These are phyloP conservation scores for Astragalus glycyphyllos DNA, from an alignment of 306 rosid genomes.

Conservation along the genomic window DNA sequence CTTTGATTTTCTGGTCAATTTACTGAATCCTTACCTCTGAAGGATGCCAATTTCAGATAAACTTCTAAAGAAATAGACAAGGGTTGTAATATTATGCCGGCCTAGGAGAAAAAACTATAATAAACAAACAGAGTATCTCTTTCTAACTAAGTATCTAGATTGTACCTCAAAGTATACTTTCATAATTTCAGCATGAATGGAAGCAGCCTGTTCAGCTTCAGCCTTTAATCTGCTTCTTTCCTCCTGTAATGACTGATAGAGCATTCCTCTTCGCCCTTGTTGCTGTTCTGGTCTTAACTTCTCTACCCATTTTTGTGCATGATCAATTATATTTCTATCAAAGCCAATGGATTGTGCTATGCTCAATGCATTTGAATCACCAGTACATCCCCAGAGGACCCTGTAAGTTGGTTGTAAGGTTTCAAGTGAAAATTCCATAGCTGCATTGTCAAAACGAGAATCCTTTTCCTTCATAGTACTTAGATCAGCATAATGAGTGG, in stretches of 20 bases:
- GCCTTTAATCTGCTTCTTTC: slow-evolving; percentile 79
- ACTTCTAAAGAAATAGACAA: slow-evolving; percentile 36
- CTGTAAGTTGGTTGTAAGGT: slow-evolving; percentile 84
- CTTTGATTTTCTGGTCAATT: slow-evolving; percentile 28
- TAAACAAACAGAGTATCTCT: slow-evolving; percentile 33
- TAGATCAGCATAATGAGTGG: slow-evolving; percentile 93
- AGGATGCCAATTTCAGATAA: slow-evolving; percentile 35
- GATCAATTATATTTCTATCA: slow-evolving; percentile 64
- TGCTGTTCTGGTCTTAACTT: slow-evolving; percentile 84
- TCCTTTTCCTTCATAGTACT: slow-evolving; percentile 79
- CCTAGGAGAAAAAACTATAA: slow-evolving; percentile 38
- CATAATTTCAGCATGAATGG: slow-evolving; percentile 66
- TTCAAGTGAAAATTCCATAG: slow-evolving; percentile 81
- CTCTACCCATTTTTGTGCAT: slow-evolving; percentile 73
- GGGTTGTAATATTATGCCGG: slow-evolving; percentile 16
- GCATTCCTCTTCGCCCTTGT: slow-evolving; percentile 77
- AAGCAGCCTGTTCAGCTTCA: slow-evolving; percentile 68
- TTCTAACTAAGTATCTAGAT: slow-evolving; percentile 32
- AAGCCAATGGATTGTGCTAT: slow-evolving; percentile 87
- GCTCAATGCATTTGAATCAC: slow-evolving; percentile 88
- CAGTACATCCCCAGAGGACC: slow-evolving; percentile 89
- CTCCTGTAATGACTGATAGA: slow-evolving; percentile 68
- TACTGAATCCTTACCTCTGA: slow-evolving; percentile 17
- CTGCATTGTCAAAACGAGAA: slow-evolving; percentile 80
- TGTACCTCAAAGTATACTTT: slow-evolving; percentile 75